phyloP scores from a whole-genome alignment of 2,329 filamentous ascomycete species.

The Sordariomycetes sp. region DNA sequence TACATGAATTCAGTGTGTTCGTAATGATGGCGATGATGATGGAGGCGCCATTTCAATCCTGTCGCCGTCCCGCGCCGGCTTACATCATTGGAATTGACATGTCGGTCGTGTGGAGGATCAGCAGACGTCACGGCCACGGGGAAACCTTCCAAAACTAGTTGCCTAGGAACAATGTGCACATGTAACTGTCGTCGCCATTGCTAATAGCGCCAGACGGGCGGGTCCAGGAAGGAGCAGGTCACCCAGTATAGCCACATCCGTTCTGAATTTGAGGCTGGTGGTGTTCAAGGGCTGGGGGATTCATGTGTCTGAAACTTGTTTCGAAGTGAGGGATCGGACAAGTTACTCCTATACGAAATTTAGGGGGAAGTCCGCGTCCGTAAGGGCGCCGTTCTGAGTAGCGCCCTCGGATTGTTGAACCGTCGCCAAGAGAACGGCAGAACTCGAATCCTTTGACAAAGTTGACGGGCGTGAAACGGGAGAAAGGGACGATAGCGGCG shows the following conservation, averaged over 20 bases:
- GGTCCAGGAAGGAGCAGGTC: neutral
- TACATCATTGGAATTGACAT: neutral
- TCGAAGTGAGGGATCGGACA: neutral
- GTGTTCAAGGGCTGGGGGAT: slow-evolving; percentile 1
- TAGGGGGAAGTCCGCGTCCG: neutral
- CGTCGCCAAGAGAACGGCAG: too few species aligned
- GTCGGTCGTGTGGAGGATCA: neutral
- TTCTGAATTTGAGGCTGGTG: slow-evolving; percentile 1
- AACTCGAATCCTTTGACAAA: too few species aligned
- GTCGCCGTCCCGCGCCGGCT: neutral
- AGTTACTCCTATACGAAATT: neutral
- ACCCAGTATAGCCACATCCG: neutral
- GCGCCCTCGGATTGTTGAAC: too few species aligned
- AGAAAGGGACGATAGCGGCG: neutral
- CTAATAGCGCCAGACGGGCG: neutral
- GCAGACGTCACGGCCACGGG: neutral
- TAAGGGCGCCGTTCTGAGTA: too few species aligned
- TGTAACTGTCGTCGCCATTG: slow-evolving; percentile 2
- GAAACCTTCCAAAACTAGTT: neutral
- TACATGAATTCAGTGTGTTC: neutral
- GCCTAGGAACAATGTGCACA: neutral
- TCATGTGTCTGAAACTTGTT: slow-evolving; percentile 3
- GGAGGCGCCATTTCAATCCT: neutral
- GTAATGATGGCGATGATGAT: neutral
- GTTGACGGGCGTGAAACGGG: neutral